Conservation (phyloP, 768 basidiomycete species). For the Lactarius pseudohatsudake region DNA sequence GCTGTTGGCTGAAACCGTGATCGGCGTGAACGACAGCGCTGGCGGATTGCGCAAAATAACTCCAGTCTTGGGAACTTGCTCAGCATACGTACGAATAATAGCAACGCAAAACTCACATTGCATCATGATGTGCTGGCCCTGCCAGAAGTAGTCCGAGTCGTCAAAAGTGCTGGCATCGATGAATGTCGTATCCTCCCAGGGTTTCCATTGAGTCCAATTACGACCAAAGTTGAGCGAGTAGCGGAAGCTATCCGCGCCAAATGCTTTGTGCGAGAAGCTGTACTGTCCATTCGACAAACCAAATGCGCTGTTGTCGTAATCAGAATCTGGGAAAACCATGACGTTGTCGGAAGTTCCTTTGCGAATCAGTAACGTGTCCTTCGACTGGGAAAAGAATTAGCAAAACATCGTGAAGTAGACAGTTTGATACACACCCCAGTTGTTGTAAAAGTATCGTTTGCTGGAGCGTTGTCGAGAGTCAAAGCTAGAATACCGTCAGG, state of each 20-base stretch:
- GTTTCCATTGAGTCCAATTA: conserved; percentile 79
- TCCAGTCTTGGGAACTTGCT: conserved; percentile 63
- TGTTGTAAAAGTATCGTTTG: conserved; percentile 41
- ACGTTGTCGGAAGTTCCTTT: conserved; percentile 75
- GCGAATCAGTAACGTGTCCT: conserved; percentile 76
- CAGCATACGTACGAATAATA: conserved; percentile 5
- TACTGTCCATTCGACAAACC: conserved; percentile 61
- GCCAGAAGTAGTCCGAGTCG: conserved; percentile 59
- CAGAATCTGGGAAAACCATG: conserved; percentile 83
- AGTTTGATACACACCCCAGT: conserved; percentile 51
- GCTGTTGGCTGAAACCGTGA: conserved; percentile 52
- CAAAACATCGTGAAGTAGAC: conserved; percentile 4
- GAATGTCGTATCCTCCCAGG: conserved; percentile 71
- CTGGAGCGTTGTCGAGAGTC: conserved; percentile 55
- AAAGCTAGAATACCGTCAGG: conserved; percentile 84
- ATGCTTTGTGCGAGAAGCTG: conserved; percentile 76
- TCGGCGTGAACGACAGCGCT: conserved; percentile 79
- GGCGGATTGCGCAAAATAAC: conserved; percentile 57
- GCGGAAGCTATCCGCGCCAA: conserved; percentile 84
- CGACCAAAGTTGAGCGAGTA: conserved; percentile 86
- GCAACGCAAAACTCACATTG: conserved; percentile 61
- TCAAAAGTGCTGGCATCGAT: conserved; percentile 61
- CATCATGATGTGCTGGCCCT: conserved; percentile 80
- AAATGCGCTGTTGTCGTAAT: conserved; percentile 69
- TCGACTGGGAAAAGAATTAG: conserved; percentile 40